phyloP scores from a whole-genome alignment of 2,329 filamentous ascomycete species.

The Chrysoporthe puriensis region DNA sequence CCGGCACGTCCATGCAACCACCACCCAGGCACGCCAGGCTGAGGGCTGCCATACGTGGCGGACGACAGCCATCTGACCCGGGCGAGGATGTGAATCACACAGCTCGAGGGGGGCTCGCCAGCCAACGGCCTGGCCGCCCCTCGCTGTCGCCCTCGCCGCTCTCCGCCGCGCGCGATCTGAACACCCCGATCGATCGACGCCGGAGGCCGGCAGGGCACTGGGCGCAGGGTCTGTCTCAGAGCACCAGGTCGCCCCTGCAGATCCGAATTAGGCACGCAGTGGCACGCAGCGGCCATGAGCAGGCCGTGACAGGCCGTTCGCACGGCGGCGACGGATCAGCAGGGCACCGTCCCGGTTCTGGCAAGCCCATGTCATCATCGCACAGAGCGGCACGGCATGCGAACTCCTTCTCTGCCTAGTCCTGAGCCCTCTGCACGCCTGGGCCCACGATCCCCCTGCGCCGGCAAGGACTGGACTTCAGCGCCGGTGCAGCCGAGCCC shows the following conservation, averaged over 20 bases:
- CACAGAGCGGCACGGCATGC: not conserved
- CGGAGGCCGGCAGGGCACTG: not conserved
- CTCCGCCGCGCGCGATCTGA: not conserved
- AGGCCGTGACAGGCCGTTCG: not conserved
- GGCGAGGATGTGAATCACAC: not conserved
- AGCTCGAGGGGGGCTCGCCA: not conserved
- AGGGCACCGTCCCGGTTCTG: not conserved
- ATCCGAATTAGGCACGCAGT: not conserved
- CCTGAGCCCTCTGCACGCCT: too few relatives aligned
- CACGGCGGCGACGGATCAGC: not conserved
- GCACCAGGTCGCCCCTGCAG: not conserved
- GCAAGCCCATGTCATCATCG: not conserved
- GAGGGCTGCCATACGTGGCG: slow-evolving; percentile 3
- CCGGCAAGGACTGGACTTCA: not conserved
- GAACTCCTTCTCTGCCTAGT: too few relatives aligned
- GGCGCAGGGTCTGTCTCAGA: not conserved
- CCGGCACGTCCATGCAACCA: slow-evolving; percentile 4
- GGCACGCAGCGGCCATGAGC: not conserved
- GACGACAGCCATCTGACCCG: not conserved
- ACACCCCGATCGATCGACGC: not conserved
- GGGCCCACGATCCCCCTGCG: not conserved
- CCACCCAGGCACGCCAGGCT: slow-evolving; percentile 3
- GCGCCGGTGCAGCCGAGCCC: not conserved
- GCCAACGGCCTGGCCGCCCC: too few relatives aligned
- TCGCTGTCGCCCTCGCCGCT: not conserved